These are phyloP conservation scores for Pisolithus orientalis DNA, from an alignment of 768 basidiomycete species.

Conservation along the genomic window DNA sequence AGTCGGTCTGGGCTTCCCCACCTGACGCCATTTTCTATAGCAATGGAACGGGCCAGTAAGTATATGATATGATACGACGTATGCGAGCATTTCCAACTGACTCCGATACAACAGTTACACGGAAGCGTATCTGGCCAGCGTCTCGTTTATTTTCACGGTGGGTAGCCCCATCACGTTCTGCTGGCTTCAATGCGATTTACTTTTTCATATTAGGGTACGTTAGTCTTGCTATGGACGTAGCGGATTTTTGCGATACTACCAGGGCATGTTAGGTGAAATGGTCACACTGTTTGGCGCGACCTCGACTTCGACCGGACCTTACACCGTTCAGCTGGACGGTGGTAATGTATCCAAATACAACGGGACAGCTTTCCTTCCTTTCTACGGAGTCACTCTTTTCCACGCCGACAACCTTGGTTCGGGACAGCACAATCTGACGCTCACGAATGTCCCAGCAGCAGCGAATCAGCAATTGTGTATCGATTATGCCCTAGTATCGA, in stretches of 20 bases:
- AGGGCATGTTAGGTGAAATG: conserved; percentile 30
- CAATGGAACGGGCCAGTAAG: conserved; percentile 38
- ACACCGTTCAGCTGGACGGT: conserved; percentile 31
- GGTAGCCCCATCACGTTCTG: conserved; percentile 4
- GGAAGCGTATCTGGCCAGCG: conserved; percentile 22
- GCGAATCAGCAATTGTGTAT: conserved; percentile 20
- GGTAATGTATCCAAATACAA: conserved; percentile 11
- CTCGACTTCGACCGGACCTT: conserved; percentile 29
- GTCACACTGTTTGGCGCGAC: conserved; percentile 42
- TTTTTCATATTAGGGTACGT: conserved; percentile 15
- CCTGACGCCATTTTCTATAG: conserved; percentile 30
- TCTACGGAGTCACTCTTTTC: conserved; percentile 28
- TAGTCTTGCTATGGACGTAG: background rate
- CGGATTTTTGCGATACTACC: background rate
- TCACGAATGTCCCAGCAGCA: conserved; percentile 25
- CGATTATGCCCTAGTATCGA: conserved; percentile 15
- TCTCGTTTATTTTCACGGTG: conserved; percentile 36
- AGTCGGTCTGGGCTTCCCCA: conserved; percentile 30
- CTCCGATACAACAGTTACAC: conserved; percentile 24
- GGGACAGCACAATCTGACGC: conserved; percentile 27
- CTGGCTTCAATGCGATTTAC: conserved; percentile 3
- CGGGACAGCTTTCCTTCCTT: conserved; percentile 6
- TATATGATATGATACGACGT: background rate
- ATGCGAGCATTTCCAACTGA: background rate
- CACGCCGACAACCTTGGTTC: conserved; percentile 34